phyloP scores from a whole-genome alignment of 2,329 filamentous ascomycete species.

The Cordyceps pruinosa region DNA sequence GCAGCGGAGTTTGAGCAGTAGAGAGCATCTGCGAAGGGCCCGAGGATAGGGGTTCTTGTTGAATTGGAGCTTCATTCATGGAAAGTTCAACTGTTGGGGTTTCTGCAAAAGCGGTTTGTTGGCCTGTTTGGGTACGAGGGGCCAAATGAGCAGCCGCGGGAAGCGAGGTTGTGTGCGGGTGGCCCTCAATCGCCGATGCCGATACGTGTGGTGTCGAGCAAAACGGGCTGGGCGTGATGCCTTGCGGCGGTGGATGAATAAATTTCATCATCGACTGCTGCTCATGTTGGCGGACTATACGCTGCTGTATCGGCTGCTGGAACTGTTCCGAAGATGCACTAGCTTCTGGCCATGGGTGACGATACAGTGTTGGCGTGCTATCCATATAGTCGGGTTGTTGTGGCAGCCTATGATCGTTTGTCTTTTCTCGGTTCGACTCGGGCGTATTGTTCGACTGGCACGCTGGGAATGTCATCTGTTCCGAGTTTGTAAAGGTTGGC shows the following conservation, averaged over 20 bases:
- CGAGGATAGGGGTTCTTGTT: too few species aligned
- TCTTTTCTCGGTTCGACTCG: constrained; percentile 36
- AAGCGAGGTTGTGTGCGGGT: not conserved
- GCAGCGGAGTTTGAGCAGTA: not conserved
- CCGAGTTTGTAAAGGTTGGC: not conserved
- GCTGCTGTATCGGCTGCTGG: not conserved
- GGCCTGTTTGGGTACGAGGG: not conserved
- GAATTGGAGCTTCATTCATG: not conserved
- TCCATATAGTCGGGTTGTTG: constrained; percentile 5
- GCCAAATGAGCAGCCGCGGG: too few species aligned
- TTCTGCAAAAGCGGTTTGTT: not conserved
- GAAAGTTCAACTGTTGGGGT: not conserved
- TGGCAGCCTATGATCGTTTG: constrained; percentile 20
- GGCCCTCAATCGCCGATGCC: too few species aligned
- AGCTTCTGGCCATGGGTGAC: not conserved
- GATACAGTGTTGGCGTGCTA: not conserved
- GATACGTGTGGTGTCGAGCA: not conserved
- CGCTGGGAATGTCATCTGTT: not conserved
- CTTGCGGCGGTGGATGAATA: not conserved
- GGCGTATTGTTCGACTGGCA: not conserved
- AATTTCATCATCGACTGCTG: not conserved
- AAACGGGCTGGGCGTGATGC: not conserved
- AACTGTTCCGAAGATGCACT: not conserved
- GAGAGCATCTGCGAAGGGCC: too few species aligned
- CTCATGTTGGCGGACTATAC: not conserved